A percentile compares a stretch with the other conserved stretches of the same genome.
These are phyloP conservation scores for Quercus wislizeni DNA, from an alignment of 306 rosid genomes.

Conservation along the genomic window DNA sequence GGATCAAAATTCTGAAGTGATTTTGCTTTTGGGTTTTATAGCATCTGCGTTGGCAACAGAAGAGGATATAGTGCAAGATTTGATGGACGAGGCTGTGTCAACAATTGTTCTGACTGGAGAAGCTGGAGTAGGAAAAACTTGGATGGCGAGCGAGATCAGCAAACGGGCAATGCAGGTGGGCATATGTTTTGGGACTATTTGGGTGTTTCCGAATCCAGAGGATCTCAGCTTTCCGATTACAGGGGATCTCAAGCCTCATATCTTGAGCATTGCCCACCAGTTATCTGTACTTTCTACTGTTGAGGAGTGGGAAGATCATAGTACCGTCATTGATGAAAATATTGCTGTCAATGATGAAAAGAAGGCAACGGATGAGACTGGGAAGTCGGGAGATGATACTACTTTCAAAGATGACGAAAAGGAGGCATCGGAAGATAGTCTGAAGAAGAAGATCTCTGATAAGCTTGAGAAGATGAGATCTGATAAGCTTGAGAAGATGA, in stretches of 20 bases:
- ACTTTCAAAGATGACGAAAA: neutral
- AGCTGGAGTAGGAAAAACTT: conserved; percentile 21
- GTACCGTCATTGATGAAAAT: too few relatives aligned
- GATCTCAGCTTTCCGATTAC: too few relatives aligned
- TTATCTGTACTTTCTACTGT: neutral
- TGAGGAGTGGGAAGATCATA: conserved; percentile 11
- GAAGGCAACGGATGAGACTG: too few relatives aligned
- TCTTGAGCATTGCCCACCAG: neutral
- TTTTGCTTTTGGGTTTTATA: too few relatives aligned
- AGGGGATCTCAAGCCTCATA: neutral
- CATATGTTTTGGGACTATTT: neutral
- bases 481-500: too few relatives aligned
- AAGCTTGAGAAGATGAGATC: too few relatives aligned
- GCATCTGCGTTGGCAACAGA: too few relatives aligned
- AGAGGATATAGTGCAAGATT: too few relatives aligned
- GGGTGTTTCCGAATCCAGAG: conserved; percentile 11
- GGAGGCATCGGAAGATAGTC: neutral
- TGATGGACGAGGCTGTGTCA: neutral
- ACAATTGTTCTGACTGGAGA: conserved; percentile 18
- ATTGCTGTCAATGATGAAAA: too few relatives aligned
- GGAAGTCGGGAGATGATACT: neutral
- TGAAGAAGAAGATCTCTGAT: too few relatives aligned
- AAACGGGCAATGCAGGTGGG: neutral
- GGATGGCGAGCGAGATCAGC: conserved; percentile 21
- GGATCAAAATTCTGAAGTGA: too few relatives aligned